phyloP scores from a whole-genome alignment of 805 yeast genomes.

The Candida vaughaniae region DNA sequence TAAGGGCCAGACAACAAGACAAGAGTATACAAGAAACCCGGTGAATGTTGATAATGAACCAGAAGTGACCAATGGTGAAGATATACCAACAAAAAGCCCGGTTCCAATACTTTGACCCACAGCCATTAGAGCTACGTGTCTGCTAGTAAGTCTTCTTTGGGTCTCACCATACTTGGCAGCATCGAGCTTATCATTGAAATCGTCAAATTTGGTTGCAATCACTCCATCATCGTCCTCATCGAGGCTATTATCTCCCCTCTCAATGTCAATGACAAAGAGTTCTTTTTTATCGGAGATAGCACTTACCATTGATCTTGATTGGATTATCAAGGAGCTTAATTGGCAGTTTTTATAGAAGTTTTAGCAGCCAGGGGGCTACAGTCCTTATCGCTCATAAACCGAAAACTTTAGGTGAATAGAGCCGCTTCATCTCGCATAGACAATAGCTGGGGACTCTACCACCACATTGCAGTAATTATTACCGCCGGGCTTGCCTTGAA shows the following conservation, averaged over 20 bases:
- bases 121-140: slow-evolving; percentile 35
- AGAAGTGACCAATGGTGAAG: slow-evolving; percentile 27
- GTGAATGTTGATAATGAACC: slow-evolving; percentile 36
- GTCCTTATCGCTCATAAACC: no score
- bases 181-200: slow-evolving; percentile 27
- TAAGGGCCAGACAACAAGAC: slow-evolving; percentile 32
- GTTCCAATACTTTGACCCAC: slow-evolving; percentile 37
- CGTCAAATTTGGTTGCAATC: slow-evolving; percentile 11
- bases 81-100: slow-evolving; percentile 34
- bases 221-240: background rate
- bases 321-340: background rate
- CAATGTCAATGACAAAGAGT: slow-evolving; percentile 10
- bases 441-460: no score
- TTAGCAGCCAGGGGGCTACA: no score
- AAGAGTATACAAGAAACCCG: slow-evolving; percentile 30
- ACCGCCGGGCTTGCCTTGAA: no score
- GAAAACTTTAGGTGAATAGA: no score
- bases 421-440: no score
- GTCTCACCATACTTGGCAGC: slow-evolving; percentile 29
- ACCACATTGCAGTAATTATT: no score
- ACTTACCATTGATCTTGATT: no score
- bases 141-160: slow-evolving; percentile 25
- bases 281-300: slow-evolving; percentile 5
- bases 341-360: no score
- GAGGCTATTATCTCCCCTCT: slow-evolving; percentile 5